These are phyloP conservation scores for Pyrenophora teres DNA, from an alignment of 2,329 filamentous ascomycete species.

Conservation along the genomic window DNA sequence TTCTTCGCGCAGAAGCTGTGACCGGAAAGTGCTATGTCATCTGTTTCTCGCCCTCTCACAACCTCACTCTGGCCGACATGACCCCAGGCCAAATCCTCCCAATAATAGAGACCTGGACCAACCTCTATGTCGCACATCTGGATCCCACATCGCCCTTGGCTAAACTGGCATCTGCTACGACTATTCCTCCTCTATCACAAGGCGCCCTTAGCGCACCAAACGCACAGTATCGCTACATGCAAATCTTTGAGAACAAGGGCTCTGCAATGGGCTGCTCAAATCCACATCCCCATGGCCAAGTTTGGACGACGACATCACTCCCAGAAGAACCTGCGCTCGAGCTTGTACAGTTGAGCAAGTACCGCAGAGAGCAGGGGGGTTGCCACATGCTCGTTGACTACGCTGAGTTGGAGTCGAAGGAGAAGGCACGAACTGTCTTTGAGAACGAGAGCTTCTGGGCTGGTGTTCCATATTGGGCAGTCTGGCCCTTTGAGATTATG, in stretches of 20 bases:
- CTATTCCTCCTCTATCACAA: slow-evolving; percentile 54
- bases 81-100: slow-evolving; percentile 74
- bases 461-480: slow-evolving; percentile 95
- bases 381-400: slow-evolving; percentile 85
- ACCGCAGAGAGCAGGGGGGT: slow-evolving; percentile 72
- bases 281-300: slow-evolving; percentile 93
- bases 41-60: slow-evolving; percentile 89
- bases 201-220: slow-evolving; percentile 59
- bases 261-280: slow-evolving; percentile 98
- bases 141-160: slow-evolving; percentile 70
- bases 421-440: slow-evolving; percentile 84
- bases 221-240: slow-evolving; percentile 92
- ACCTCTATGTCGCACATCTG: slow-evolving; percentile 82
- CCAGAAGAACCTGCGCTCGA: slow-evolving; percentile 89
- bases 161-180: slow-evolving; percentile 52
- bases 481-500: slow-evolving; percentile 97
- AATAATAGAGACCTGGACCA: slow-evolving; percentile 87
- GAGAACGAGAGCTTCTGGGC: slow-evolving; percentile 85
- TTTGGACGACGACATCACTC: slow-evolving; percentile 91
- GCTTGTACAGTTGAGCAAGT: slow-evolving; percentile 76
- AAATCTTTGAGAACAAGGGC: slow-evolving; percentile 99
- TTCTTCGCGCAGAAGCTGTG: slow-evolving; percentile 82
- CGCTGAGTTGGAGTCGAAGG: slow-evolving; percentile 77
- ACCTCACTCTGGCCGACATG: slow-evolving; percentile 92
- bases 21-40: slow-evolving; percentile 97